Conservation (phyloP, 2,329 filamentous ascomycete species). For the Colletotrichum viniferum region DNA sequence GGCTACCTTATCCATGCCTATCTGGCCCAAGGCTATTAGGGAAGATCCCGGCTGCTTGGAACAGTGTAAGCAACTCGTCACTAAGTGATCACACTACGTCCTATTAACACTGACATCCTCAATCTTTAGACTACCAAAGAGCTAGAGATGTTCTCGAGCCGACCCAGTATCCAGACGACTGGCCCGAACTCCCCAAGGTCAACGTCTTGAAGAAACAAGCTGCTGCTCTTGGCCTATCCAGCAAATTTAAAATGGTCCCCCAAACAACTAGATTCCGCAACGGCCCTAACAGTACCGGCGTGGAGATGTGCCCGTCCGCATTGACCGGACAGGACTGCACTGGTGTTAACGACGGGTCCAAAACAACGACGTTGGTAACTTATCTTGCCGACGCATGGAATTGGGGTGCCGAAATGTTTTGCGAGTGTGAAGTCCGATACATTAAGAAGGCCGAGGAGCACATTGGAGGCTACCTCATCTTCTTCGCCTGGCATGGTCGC, state of each 20-base stretch:
- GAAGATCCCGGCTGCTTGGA: slow-evolving; percentile 44
- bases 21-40: slow-evolving; percentile 65
- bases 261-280: slow-evolving; percentile 69
- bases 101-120: not conserved
- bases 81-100: not conserved
- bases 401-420: slow-evolving; percentile 75
- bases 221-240: slow-evolving; percentile 48
- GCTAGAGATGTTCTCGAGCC: slow-evolving; percentile 64
- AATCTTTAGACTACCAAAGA: slow-evolving; percentile 57
- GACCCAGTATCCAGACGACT: slow-evolving; percentile 59
- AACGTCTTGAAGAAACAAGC: slow-evolving; percentile 63
- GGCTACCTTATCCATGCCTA: slow-evolving; percentile 53
- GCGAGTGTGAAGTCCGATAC: slow-evolving; percentile 69
- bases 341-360: slow-evolving; percentile 71
- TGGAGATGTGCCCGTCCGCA: slow-evolving; percentile 65
- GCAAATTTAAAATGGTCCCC: slow-evolving; percentile 59
- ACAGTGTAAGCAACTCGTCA: slow-evolving; percentile 46
- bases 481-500: slow-evolving; percentile 67
- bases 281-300: slow-evolving; percentile 66
- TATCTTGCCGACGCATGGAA: slow-evolving; percentile 75
- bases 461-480: slow-evolving; percentile 64
- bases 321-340: slow-evolving; percentile 67
- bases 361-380: slow-evolving; percentile 68
- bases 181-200: slow-evolving; percentile 62
- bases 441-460: slow-evolving; percentile 54